A percentile compares a stretch with the other conserved stretches of the same genome.
Conservation (phyloP, 495 filamentous ascomycete species). For the Penicillium steckii region DNA sequence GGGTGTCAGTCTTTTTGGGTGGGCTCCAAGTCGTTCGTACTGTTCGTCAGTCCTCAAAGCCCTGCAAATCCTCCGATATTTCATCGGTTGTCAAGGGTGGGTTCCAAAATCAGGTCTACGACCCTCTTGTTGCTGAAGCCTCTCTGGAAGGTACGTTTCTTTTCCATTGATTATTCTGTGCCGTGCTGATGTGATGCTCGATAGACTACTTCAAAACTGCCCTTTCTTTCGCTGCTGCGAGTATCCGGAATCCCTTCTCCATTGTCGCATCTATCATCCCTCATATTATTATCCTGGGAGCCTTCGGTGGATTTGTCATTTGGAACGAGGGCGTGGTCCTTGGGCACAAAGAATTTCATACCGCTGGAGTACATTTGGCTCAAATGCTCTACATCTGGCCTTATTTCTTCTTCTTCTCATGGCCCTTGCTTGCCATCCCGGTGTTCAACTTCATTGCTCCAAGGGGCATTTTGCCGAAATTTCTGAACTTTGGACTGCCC, state of each 20-base stretch:
- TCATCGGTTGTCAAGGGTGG: slow-evolving; percentile 28
- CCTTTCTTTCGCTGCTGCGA: slow-evolving; percentile 58
- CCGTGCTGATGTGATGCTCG: slow-evolving; percentile 20
- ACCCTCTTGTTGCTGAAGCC: slow-evolving; percentile 56
- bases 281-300: slow-evolving; percentile 62
- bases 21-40: slow-evolving; percentile 63
- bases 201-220: slow-evolving; percentile 60
- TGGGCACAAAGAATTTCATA: slow-evolving; percentile 91
- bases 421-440: slow-evolving; percentile 65
- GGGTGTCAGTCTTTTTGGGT: slow-evolving; percentile 85
- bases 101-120: slow-evolving; percentile 61
- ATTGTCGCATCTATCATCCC: slow-evolving; percentile 56
- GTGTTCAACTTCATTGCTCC: slow-evolving; percentile 43
- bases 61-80: slow-evolving; percentile 21
- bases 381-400: slow-evolving; percentile 97
- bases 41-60: slow-evolving; percentile 28
- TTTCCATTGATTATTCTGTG: neutral
- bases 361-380: slow-evolving; percentile 81
- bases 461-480: slow-evolving; percentile 32
- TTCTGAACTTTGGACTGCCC: slow-evolving; percentile 35
- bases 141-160: slow-evolving; percentile 52
- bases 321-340: slow-evolving; percentile 93
- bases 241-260: slow-evolving; percentile 49
- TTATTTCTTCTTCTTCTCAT: slow-evolving; percentile 84
- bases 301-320: slow-evolving; percentile 72